Conservation (phyloP, 2,329 filamentous ascomycete species). For the Acrodontium crateriforme region DNA sequence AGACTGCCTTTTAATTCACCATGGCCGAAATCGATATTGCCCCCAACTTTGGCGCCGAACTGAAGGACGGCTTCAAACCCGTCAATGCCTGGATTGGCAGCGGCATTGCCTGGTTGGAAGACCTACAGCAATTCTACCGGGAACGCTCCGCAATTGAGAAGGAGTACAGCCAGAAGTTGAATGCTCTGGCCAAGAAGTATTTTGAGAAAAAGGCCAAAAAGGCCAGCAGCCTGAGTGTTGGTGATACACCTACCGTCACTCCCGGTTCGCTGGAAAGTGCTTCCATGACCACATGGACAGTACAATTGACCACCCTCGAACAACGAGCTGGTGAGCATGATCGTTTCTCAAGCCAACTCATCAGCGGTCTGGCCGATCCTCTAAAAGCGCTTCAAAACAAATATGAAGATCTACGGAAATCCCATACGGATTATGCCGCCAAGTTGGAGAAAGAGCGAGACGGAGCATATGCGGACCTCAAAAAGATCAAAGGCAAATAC, state of each 20-base stretch:
- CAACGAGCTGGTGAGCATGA: conserved; percentile 80
- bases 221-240: conserved; percentile 74
- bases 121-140: conserved; percentile 94
- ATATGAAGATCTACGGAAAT: conserved; percentile 87
- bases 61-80: conserved; percentile 97
- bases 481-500: conserved; percentile 87
- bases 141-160: conserved; percentile 91
- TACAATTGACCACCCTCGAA: conserved; percentile 83
- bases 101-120: conserved; percentile 89
- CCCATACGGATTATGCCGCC: conserved; percentile 73
- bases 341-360: conserved; percentile 62
- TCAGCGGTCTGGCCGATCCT: conserved; percentile 73
- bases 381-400: conserved; percentile 58
- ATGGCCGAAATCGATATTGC: conserved; percentile 76
- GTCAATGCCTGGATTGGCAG: conserved; percentile 82
- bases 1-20: too few species aligned
- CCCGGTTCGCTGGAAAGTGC: conserved; percentile 93
- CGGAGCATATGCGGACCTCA: conserved; percentile 65
- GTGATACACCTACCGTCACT: conserved; percentile 83
- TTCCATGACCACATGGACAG: conserved; percentile 92
- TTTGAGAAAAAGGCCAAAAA: conserved; percentile 94
- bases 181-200: conserved; percentile 82
- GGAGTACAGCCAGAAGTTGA: conserved; percentile 85
- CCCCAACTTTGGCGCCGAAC: conserved; percentile 81
- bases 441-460: conserved; percentile 88